Percentiles rank a stretch among this genome's conserved stretches.
Evolutionary conservation across 1,139 yeast genomes (phyloP).

Genomic region (Pneumocystis carinii): DNA sequence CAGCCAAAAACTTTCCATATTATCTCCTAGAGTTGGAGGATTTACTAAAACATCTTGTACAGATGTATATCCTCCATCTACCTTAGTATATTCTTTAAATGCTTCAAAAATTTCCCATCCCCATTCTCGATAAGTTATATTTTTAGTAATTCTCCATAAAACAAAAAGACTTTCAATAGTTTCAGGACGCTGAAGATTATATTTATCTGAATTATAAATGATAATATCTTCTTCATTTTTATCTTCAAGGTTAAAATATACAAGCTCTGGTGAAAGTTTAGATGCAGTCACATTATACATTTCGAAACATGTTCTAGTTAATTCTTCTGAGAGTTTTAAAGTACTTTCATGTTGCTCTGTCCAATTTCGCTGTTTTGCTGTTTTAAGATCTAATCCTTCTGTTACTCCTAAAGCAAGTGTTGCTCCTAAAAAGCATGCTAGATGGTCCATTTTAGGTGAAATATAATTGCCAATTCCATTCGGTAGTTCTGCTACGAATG

Average conservation of each 20-base stretch:
- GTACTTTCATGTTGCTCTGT: constrained; percentile 37
- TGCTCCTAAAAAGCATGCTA: constrained; percentile 88
- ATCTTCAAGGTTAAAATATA: constrained; percentile 46
- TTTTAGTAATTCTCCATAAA: constrained; percentile 66
- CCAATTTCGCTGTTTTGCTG: constrained; percentile 28
- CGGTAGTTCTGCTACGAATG: constrained; percentile 68
- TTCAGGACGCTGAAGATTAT: constrained; percentile 85
- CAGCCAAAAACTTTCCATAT: constrained; percentile 86
- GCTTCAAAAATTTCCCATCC: constrained; percentile 75
- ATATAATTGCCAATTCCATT: constrained; percentile 45
- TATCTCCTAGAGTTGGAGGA: constrained; percentile 42
- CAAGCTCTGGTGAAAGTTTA: constrained; percentile 83
- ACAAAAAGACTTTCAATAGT: constrained; percentile 81
- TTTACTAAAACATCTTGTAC: constrained; percentile 45
- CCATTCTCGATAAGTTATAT: constrained; percentile 63
- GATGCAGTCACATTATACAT: constrained; percentile 63
- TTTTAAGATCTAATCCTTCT: constrained; percentile 42
- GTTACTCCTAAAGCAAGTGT: constrained; percentile 83
- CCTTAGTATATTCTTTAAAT: constrained; percentile 46
- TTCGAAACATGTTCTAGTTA: constrained; percentile 68
- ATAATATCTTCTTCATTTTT: constrained; percentile 38
- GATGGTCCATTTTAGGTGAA: constrained; percentile 80
- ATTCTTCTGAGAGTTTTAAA: constrained; percentile 54
- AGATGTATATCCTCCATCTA: constrained; percentile 46
- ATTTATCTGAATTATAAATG: constrained; percentile 59